phyloP scores from a whole-genome alignment of 2,329 filamentous ascomycete species.

The Zasmidium cellare region DNA sequence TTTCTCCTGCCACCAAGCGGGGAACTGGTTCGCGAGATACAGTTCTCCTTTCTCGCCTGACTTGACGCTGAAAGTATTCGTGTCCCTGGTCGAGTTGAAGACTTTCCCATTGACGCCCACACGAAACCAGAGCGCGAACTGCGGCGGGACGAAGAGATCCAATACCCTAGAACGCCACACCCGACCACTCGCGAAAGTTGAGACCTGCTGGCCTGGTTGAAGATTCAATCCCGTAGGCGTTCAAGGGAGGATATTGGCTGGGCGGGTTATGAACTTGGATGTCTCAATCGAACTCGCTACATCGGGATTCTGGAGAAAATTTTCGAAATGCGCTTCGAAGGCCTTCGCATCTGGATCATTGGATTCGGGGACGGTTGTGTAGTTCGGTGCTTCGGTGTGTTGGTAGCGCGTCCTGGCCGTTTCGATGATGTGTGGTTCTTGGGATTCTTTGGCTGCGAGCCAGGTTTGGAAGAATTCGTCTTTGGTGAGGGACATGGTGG shows the following conservation, averaged over 20 bases:
- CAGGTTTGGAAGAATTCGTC: constrained; percentile 1
- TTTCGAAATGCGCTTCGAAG: background rate
- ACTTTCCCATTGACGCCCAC: constrained; percentile 2
- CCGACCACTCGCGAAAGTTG: background rate
- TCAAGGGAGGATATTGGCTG: constrained; percentile 4
- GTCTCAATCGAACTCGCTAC: background rate
- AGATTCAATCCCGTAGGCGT: constrained; percentile 1
- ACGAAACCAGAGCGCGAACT: constrained; percentile 1
- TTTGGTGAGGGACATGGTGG: background rate
- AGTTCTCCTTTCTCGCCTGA: constrained; percentile 1
- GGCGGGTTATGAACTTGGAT: background rate
- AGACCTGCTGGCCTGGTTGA: constrained; percentile 1
- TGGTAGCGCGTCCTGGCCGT: background rate
- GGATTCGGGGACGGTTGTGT: background rate
- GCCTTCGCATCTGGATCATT: too few relatives aligned
- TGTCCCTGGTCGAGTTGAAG: constrained; percentile 6
- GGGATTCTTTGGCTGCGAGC: background rate
- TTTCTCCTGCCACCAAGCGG: background rate
- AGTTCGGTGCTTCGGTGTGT: background rate
- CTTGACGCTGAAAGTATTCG: background rate
- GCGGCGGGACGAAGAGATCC: constrained; percentile 6
- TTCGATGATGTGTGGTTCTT: background rate
- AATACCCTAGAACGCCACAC: constrained; percentile 6
- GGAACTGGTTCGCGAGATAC: constrained; percentile 4
- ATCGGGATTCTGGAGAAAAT: background rate